Base-by-base conservation (phyloP, 1,139 yeast genomes). In the Kluyveromyces sp. region DNA sequence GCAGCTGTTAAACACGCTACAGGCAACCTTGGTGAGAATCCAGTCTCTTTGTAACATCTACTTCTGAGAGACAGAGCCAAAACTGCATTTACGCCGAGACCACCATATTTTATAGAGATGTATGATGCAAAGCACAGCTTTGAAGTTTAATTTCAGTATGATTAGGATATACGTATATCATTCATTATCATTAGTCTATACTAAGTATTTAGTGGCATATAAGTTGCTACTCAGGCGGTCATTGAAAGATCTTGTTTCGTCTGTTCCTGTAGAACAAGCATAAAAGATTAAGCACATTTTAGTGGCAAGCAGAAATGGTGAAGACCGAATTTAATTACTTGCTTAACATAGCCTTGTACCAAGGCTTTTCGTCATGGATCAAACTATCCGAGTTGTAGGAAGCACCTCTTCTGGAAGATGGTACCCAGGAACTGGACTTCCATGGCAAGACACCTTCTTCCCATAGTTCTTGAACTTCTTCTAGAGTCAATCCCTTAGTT, bases 401-500 rank as follows among this genome's bases (percentile, higher is more conserved):
- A 13, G 47, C 54, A 39, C 48, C 54, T 54, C 59, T 56, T 48
- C 52, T 56, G 39, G 53, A 49, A 16, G 58, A 39, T 43, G 61
- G 60, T 33, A 55, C 51, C 61, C 61, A 56, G n/a, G 53, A 45
- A 29, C 51, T 46, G 22, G 61, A 56, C 37, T 55, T 56, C 61
- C 61, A 55, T 42, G 61, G 57, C 42, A 55, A 44, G 19, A 55
- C 56, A 49, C 55, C 56, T 35, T 56, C 60, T 42, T 46, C 43
- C 56, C 57, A 80, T 67, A 83, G 65, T 54, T 76, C 78, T 63
- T 80, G 83, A 51, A 81, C 83, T 57, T 81, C 83, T 64, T 83
- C 89, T 64, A 82, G 70, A 26, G 82, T 69, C 53, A 80, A 70
- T 50, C 86, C 87, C 65, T 76, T 76, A 46, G 89, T 82, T 64